These are phyloP conservation scores for Coemansia reversa DNA, from an alignment of 192 early-diverging fungal genomes.

Conservation along the genomic window DNA sequence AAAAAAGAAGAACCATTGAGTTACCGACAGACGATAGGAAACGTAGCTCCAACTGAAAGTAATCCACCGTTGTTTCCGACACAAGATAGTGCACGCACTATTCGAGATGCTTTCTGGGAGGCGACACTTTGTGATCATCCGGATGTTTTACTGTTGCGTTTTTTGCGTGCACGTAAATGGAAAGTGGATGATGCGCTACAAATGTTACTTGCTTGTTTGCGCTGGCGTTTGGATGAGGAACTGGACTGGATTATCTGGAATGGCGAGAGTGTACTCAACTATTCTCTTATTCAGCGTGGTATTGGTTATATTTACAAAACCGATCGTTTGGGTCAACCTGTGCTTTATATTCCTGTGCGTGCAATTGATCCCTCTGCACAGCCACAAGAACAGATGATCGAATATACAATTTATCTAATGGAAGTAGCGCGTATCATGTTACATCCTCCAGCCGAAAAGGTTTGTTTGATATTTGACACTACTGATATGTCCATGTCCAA, in stretches of 20 bases:
- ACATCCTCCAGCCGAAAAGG: conserved; percentile 58
- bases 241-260: conserved; percentile 55
- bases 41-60: conserved; percentile 23
- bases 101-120: conserved; percentile 63
- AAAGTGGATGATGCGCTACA: conserved; percentile 68
- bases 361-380: conserved; percentile 61
- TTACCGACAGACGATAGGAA: conserved; percentile 33
- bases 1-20: conserved; percentile 10
- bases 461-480: conserved; percentile 77
- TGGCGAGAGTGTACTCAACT: conserved; percentile 61
- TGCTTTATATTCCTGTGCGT: conserved; percentile 56
- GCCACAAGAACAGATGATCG: conserved; percentile 59
- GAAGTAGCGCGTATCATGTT: conserved; percentile 60
- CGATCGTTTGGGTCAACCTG: conserved; percentile 59
- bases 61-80: conserved; percentile 20
- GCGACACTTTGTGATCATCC: conserved; percentile 65
- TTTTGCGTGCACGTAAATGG: conserved; percentile 89
- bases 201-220: conserved; percentile 69
- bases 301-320: conserved; percentile 56
- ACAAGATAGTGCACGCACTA: conserved; percentile 17
- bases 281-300: conserved; percentile 50
- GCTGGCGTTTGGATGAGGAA: conserved; percentile 71
- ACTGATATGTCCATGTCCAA: conserved; percentile 73
- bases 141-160: conserved; percentile 74
- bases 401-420: conserved; percentile 64